phyloP scores from a whole-genome alignment of 1,284 basidiomycete genomes.

The Irpex lacteus region DNA sequence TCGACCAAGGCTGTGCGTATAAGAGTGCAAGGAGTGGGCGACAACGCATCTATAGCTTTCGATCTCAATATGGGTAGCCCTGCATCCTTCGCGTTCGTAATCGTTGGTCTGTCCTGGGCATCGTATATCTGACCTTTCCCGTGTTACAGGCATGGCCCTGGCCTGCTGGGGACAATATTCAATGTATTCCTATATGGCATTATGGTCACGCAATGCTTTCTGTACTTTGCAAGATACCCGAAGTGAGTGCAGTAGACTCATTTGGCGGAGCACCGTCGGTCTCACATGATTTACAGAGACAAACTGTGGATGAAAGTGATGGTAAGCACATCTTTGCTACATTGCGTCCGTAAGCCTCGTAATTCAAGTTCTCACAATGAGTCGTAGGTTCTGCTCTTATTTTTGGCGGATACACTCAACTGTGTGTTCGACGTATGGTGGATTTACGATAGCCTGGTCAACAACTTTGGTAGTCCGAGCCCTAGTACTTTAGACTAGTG shows the following conservation, averaged over 20 bases:
- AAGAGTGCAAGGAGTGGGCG: too few species aligned
- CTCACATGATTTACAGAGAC: slow-evolving; percentile 20
- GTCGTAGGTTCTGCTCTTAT: slow-evolving; percentile 32
- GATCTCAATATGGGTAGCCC: too few species aligned
- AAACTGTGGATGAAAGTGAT: slow-evolving; percentile 31
- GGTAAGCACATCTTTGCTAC: slow-evolving; percentile 17
- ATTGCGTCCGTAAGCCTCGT: not conserved
- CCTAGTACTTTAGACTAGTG: not conserved
- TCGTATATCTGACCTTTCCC: too few species aligned
- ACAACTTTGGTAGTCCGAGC: slow-evolving; percentile 32
- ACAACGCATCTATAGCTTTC: too few species aligned
- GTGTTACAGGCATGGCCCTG: slow-evolving; percentile 34
- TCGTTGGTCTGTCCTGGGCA: too few species aligned
- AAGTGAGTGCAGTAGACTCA: slow-evolving; percentile 23
- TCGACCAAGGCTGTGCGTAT: too few species aligned
- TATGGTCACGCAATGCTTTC: slow-evolving; percentile 38
- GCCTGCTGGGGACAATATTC: slow-evolving; percentile 38
- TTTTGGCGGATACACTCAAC: slow-evolving; percentile 37
- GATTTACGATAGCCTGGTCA: slow-evolving; percentile 34
- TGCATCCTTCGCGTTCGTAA: too few species aligned
- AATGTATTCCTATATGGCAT: slow-evolving; percentile 40
- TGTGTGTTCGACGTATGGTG: slow-evolving; percentile 37
- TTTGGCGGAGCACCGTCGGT: too few species aligned
- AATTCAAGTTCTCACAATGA: not conserved
- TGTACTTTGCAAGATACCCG: slow-evolving; percentile 39